Evolutionary conservation across 2,329 filamentous ascomycete species (phyloP).

Genomic region (Paraphaeosphaeria minitans): DNA sequence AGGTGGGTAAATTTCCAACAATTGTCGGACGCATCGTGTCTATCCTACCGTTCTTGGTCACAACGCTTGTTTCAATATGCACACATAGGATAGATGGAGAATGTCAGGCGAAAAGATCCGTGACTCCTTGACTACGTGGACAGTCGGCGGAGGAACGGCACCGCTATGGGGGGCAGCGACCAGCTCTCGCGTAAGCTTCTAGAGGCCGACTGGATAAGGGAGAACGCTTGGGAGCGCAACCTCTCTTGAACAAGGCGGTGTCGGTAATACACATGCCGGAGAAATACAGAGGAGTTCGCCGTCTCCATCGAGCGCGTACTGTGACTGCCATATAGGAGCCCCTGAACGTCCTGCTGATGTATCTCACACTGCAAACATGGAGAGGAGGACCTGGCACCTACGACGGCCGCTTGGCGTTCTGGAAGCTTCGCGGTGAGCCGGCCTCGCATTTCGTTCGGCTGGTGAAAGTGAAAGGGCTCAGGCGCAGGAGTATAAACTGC

Average conservation of each 20-base stretch:
- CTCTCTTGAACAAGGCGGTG: not conserved
- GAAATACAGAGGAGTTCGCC: not conserved
- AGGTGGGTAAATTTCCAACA: not conserved
- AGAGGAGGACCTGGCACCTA: not conserved
- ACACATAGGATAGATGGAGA: not conserved
- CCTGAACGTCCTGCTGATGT: slow-evolving; percentile 4
- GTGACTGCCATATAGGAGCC: not conserved
- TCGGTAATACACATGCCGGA: not conserved
- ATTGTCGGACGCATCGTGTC: not conserved
- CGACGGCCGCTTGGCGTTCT: not conserved
- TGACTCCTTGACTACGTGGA: not conserved
- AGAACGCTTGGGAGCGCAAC: not conserved
- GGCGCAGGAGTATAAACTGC: slow-evolving; percentile 5
- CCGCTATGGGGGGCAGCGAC: not conserved
- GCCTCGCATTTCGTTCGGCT: not conserved
- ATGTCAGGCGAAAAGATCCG: not conserved
- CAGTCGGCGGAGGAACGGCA: not conserved
- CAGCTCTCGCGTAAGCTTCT: not conserved
- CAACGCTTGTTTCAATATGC: not conserved
- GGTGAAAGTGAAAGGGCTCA: slow-evolving; percentile 5
- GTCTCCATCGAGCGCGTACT: not conserved
- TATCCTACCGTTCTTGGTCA: not conserved
- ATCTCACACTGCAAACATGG: not conserved
- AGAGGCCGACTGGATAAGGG: not conserved
- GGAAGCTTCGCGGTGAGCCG: not conserved